Conservation (phyloP, 306 rosid species). For the Purshia tridentata region DNA sequence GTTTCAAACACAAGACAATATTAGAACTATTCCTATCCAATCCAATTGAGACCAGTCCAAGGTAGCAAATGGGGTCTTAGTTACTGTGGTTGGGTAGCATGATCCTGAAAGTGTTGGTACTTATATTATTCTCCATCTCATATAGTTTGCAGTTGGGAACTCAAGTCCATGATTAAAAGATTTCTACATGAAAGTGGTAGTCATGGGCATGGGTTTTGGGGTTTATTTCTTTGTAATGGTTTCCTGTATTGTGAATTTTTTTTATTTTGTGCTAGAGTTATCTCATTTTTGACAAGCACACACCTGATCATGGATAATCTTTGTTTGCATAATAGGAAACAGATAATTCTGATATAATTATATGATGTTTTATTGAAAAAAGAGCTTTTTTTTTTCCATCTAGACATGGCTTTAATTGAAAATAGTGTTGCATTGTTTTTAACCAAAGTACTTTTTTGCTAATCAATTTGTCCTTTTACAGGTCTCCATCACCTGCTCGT, state of each 20-base stretch:
- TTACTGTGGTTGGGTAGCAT: background rate
- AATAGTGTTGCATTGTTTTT: background rate
- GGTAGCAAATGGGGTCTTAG: background rate
- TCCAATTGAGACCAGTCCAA: background rate
- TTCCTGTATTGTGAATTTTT: background rate
- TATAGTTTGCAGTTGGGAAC: background rate
- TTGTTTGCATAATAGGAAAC: background rate
- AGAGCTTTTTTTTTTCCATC: background rate
- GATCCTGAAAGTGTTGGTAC: background rate
- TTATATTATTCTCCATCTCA: background rate
- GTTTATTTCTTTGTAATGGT: background rate
- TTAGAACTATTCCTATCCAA: too few relatives aligned
- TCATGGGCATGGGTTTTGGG: background rate
- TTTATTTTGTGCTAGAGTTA: background rate
- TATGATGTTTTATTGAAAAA: background rate
- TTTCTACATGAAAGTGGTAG: background rate
- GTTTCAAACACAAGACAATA: too few relatives aligned
- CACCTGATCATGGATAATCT: background rate
- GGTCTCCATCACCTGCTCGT: slow-evolving; percentile 72
- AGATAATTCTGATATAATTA: background rate
- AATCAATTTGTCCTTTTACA: slow-evolving; percentile 31
- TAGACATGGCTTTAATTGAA: background rate
- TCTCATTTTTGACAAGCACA: background rate
- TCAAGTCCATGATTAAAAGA: background rate
- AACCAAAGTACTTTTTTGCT: background rate